Percentiles rank a stretch among this genome's conserved stretches.
phyloP scores from a whole-genome alignment of 768 basidiomycete genomes.

The Chalciporus sphaerocephalus region DNA sequence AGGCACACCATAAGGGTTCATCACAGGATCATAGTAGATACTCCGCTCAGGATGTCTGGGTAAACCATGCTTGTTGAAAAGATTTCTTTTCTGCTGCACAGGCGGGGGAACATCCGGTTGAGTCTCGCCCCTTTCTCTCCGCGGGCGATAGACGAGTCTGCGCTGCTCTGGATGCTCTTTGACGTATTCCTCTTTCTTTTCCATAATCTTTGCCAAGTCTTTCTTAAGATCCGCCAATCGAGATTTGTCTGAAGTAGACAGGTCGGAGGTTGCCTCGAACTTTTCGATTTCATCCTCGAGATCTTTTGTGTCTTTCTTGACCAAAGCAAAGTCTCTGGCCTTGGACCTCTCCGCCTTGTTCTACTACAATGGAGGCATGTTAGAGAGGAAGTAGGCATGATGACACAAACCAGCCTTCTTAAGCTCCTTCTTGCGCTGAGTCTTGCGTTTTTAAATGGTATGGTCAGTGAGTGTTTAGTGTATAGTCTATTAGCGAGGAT shows the following conservation, averaged over 20 bases:
- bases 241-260: conserved; percentile 51
- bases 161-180: conserved; percentile 91
- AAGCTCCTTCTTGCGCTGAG: conserved; percentile 88
- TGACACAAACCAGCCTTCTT: conserved; percentile 60
- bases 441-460: conserved; percentile 75
- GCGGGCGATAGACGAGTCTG: conserved; percentile 69
- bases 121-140: conserved; percentile 40
- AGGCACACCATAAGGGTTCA: conserved; percentile 91
- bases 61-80: conserved; percentile 80
- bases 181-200: conserved; percentile 89
- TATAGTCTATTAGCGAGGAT: neutral
- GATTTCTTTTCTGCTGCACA: conserved; percentile 50
- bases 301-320: conserved; percentile 91
- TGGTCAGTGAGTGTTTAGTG: conserved; percentile 1
- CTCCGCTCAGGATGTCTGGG: conserved; percentile 89
- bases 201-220: conserved; percentile 76
- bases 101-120: conserved; percentile 37
- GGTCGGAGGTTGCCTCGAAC: conserved; percentile 47
- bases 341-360: conserved; percentile 85
- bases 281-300: conserved; percentile 77
- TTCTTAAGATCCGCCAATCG: conserved; percentile 66
- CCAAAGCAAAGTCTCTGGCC: conserved; percentile 79
- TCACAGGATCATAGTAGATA: conserved; percentile 86
- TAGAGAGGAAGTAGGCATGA: conserved; percentile 12
- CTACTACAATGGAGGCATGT: conserved; percentile 51